Evolutionary conservation across 257 asterid genomes (phyloP), one percentile per base, ranked within the genome.

Genomic region (Petunia secreta): DNA sequence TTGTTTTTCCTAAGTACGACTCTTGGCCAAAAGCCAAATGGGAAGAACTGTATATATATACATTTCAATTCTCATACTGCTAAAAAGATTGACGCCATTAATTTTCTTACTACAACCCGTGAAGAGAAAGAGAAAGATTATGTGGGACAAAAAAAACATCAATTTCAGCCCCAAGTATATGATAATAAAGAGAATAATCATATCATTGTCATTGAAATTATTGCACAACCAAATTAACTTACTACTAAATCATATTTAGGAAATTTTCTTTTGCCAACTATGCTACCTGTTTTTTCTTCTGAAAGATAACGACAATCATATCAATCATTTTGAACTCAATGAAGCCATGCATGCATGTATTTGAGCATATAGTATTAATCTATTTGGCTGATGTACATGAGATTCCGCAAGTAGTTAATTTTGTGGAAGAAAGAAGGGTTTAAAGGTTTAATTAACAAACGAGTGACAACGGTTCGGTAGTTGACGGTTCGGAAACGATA

Each of bases 111-210:
- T 46, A 48, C 13, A 71, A 11, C 6, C 78, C 78, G 78, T 73
- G 62, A 73, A 36, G 78, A 5, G 62, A 34, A 10, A 52, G 77
- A 73, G 44, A 50, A 50, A 50, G 34, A 73, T 50, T 62, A 73
- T 44, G 44, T 50, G 62, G 13, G 78, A 71, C 60, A 71, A 50
- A 71, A 48, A n/a, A 71, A 48, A n/a, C 34, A 71, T 73, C 78
- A 50, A 2, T 73, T 73, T 73, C 62, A 46, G 59, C 59, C 48
- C 16, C 43, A 9, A 46, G n/a, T 46, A 69, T 10, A 25, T 34
- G 6, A 13, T 73, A 11, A 13, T 73, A 11, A 73, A 50, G 25
- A 73, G 78, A 73, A 73, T 73, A 73, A 48, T 50, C 37, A 50
- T 73, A 34, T 50, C 78, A 50, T 13, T 73, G 4, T 50, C 43